A percentile compares a stretch with the other conserved stretches of the same genome.
Conservation (phyloP, 768 basidiomycete species). For the Boletus bicolor region DNA sequence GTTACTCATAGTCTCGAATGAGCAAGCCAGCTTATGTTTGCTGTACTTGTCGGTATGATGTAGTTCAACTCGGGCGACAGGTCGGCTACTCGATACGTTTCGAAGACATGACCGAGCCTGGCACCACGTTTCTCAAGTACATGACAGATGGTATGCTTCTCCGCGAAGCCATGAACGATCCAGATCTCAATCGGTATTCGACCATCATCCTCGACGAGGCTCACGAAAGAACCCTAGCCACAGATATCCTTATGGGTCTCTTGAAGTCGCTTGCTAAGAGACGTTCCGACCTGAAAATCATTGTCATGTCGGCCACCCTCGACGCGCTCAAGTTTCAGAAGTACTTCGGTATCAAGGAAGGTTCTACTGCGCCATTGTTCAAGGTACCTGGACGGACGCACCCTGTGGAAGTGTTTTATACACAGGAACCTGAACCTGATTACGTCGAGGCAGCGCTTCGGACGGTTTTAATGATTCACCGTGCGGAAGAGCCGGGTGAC, state of each 20-base stretch:
- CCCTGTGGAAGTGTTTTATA: constrained; percentile 94
- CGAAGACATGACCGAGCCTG: constrained; percentile 83
- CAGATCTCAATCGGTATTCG: constrained; percentile 82
- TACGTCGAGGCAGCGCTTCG: constrained; percentile 97
- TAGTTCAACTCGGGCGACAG: constrained; percentile 88
- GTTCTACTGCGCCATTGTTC: constrained; percentile 66
- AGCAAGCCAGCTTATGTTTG: constrained; percentile 2
- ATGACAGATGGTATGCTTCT: constrained; percentile 99
- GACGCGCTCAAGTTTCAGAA: constrained; percentile 96
- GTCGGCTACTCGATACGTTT: constrained; percentile 99
- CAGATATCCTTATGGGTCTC: constrained; percentile 97
- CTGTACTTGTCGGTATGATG: constrained; percentile 2
- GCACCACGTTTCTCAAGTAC: constrained; percentile 93
- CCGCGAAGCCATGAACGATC: constrained; percentile 98
- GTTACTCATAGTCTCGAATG: not conserved
- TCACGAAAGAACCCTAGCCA: constrained; percentile 96
- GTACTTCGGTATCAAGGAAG: constrained; percentile 65
- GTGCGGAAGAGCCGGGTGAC: constrained; percentile 92
- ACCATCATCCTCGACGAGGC: constrained; percentile 99
- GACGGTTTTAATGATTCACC: constrained; percentile 95
- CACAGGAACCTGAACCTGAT: constrained; percentile 88
- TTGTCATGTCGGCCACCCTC: constrained; percentile 97
- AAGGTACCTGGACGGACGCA: constrained; percentile 92
- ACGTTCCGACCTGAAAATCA: constrained; percentile 89
- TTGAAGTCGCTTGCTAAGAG: constrained; percentile 80